Evolutionary conservation across 2,329 filamentous ascomycete species (phyloP), one percentile per base, ranked within the genome.

Genomic region (Cyclaneusma minus): DNA sequence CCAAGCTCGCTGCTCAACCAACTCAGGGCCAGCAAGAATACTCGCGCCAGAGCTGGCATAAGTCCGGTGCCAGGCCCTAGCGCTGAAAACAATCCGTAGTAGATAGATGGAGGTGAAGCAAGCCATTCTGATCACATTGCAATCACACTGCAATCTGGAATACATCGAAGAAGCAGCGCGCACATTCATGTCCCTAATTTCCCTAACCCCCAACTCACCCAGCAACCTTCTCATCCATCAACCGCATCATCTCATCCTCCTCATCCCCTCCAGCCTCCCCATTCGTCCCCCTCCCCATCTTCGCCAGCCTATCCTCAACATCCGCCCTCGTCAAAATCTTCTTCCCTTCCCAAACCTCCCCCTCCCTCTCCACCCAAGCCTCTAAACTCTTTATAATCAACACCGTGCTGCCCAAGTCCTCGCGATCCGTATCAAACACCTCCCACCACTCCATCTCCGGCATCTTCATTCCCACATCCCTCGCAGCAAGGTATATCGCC

Each of bases 401-500:
- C 3, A 92, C 84, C 31, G 95, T 52, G 40, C 95, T 95, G 0
- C 89, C 89, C 18, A 98, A 60, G 48, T 93, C 84, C 56, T 98
- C 89, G 26, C 89, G 64, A 42, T 94, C 85, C 6, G 89, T 81
- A 50, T 98, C 89, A 49, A 95, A 95, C 0, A 95, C 82, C 51
- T 94, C 85, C 89, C 89, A 98, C 89, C 89, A 98, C 35, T 82
- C 75, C 24, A 68, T 69, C 35, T 79, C 78, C 0, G 87, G 83
- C 53, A 94, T 63, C 48, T 81, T 84, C 8, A 79, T 68, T 0
- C 66, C 73, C 1, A 68, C 49, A 38, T 95, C 84, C 22, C 75
- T 66, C 1, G 83, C 79, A 0, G 87, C 81, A n/a, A 83, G 68
- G 47, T 95, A 98, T 16, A 94, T 78, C 1, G 85, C 82, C 2